phyloP scores from a whole-genome alignment of 1,139 yeast species.

The Debaryomycetaceae sp. region DNA sequence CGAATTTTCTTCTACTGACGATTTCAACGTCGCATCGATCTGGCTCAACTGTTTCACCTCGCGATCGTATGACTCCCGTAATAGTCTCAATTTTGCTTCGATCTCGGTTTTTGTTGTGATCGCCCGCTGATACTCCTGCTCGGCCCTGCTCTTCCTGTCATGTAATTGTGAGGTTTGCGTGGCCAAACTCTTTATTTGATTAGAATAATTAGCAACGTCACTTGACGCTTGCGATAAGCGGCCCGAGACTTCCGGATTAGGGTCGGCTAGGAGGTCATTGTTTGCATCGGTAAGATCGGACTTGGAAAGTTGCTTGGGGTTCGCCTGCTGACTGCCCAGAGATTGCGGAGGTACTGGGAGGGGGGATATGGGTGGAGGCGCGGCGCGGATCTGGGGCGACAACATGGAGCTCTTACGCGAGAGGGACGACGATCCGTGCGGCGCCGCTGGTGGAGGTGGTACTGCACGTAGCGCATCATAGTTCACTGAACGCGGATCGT shows the following conservation, averaged over 20 bases:
- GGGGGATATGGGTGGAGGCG: background rate
- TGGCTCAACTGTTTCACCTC: slow-evolving; percentile 69
- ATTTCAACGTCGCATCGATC: slow-evolving; percentile 49
- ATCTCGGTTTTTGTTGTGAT: slow-evolving; percentile 59
- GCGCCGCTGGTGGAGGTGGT: slow-evolving; percentile 32
- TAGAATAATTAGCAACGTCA: slow-evolving; percentile 78
- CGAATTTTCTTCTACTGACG: slow-evolving; percentile 60
- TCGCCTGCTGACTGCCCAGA: slow-evolving; percentile 1
- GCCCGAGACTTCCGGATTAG: slow-evolving; percentile 40
- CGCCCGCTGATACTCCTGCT: slow-evolving; percentile 60
- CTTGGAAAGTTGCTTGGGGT: slow-evolving; percentile 1
- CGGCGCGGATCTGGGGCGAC: slow-evolving; percentile 3
- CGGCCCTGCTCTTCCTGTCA: slow-evolving; percentile 65
- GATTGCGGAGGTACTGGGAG: slow-evolving; percentile 1
- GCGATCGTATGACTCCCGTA: slow-evolving; percentile 64
- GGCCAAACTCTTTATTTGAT: slow-evolving; percentile 71
- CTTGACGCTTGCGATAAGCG: slow-evolving; percentile 71
- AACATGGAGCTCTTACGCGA: too few species aligned
- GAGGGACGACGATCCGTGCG: slow-evolving; percentile 5
- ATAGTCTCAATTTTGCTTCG: slow-evolving; percentile 52
- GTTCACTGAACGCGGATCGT: slow-evolving; percentile 18
- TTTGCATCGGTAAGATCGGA: slow-evolving; percentile 14
- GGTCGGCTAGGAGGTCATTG: slow-evolving; percentile 45
- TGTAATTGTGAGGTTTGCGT: slow-evolving; percentile 62
- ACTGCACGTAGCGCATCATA: slow-evolving; percentile 39